Evolutionary conservation across 1,284 basidiomycete species (phyloP), one percentile per base, ranked within the genome.

Genomic region (Moesziomyces parantarcticus): DNA sequence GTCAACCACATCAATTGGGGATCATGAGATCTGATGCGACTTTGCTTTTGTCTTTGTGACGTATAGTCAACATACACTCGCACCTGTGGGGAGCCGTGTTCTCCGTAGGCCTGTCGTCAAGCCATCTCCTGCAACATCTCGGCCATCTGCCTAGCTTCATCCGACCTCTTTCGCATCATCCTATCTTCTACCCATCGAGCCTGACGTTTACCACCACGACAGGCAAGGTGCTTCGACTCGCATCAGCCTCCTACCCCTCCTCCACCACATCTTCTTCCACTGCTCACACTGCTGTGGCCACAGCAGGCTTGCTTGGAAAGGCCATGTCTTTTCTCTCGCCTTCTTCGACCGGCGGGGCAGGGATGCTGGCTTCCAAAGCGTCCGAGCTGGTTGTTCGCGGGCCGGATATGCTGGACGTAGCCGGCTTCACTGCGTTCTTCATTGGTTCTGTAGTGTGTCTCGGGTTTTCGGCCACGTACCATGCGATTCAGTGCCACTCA

Each of bases 1-100:
- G 29, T 32, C 11, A 3, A 1, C 13, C 13, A 3, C 29, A 2
- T 32, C 29, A 32, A 13, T 9, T 32, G 10, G 29, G 29, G 11
- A 13, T 3, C 10, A 2, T 32, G 29, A 32, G 9, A n/a, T 6
- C 32, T 20, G 47, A 34, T 13, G 5, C 2, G 16, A 20, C 47
- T 39, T 18, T 29, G 20, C 3, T 16, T 43, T 41, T 5, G 18
- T 11, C 0, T 21, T 51, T 14, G 18, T 22, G 7, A 10, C 32
- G 21, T 26, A 25, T 68, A 93, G 92, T 96, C 66, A 96, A 97
- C 85, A 94, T 96, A 53, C 92, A 94, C 84, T 92, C 88, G 52
- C 94, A 96, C 81, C 86, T 94, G 9, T 88, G 89, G 86, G 92
- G 91, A 29, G 90, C 91, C 18, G 79, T 89, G 13, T 79, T 92